phyloP scores from a whole-genome alignment of 2,329 filamentous ascomycete genomes.

The Penicillium corylophilum region DNA sequence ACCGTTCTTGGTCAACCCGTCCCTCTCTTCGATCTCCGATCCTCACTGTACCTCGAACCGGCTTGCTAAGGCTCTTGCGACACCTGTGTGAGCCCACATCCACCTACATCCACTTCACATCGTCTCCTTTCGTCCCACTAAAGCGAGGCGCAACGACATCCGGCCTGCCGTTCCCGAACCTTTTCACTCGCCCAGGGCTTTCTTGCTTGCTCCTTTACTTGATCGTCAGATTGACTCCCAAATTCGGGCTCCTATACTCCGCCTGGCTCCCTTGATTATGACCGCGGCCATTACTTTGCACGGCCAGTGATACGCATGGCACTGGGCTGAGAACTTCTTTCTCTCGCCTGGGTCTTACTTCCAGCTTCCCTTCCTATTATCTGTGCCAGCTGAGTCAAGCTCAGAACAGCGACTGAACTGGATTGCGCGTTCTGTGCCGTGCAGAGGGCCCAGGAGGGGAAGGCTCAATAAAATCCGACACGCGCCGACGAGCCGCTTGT shows the following conservation, averaged over 20 bases:
- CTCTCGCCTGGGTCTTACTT: constrained; percentile 15
- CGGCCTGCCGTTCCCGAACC: background rate
- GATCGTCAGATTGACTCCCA: background rate
- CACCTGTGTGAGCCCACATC: background rate
- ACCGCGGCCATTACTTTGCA: constrained; percentile 16
- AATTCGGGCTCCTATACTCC: constrained; percentile 6
- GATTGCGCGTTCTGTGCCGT: constrained; percentile 27
- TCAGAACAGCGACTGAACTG: constrained; percentile 14
- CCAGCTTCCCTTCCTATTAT: constrained; percentile 28
- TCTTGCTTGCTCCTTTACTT: background rate
- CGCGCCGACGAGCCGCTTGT: constrained; percentile 7
- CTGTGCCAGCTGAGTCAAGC: constrained; percentile 18
- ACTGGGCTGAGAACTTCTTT: constrained; percentile 20
- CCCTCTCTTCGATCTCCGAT: background rate
- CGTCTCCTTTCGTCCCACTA: background rate
- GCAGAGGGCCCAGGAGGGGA: constrained; percentile 32
- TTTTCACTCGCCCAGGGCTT: background rate
- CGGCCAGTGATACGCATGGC: constrained; percentile 30
- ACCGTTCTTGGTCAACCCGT: background rate
- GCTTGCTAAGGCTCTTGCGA: background rate
- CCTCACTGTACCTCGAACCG: background rate
- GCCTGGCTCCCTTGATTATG: constrained; percentile 24
- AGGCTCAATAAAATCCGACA: constrained; percentile 18
- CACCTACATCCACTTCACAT: background rate
- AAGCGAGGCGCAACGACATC: constrained; percentile 1